Evolutionary conservation across 495 filamentous ascomycete genomes (phyloP), one percentile per base, ranked within the genome.

Genomic region (Parmelia sp.): DNA sequence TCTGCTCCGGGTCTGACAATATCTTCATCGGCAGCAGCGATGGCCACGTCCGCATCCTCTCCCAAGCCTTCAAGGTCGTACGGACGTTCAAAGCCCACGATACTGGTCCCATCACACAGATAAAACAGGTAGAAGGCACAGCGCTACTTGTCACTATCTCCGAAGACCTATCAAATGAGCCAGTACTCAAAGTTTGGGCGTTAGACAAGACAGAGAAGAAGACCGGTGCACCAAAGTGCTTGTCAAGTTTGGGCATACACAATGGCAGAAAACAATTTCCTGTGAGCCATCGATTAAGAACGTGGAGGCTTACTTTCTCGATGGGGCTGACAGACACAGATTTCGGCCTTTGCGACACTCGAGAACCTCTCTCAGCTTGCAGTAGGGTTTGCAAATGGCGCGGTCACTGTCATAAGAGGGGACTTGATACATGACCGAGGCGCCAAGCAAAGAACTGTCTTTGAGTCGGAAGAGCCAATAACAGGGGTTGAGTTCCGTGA

Each of bases 351-450:
- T 74, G 83, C 91, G 23, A 86, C 88, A 9, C 83, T 96, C 37
- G 87, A 89, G 47, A 90, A 96, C 72, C 79, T 97, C 19, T 90
- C 90, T 12, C 93, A 97, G 78, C 82, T 97, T 10, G 94, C 92
- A 29, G 86, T 97, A 15, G 94, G 95, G 23, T 98, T 98, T 74
- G 94, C 88, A 31, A 97, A 97, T 74, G 94, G 94, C 25, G 87
- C 91, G 14, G 94, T 98, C 36, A 95, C 91, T 12, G 86, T 97
- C 42, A 89, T 98, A 63, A 84, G 94, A 45, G 94, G 94, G 60
- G 94, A 98, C 75, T 77, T 98, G 56, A 92, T 98, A 64, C 90
- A 97, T 73, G 95, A 97, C 73, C 85, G 92, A 65, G 94, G 94
- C n/a, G 90, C 94, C 42, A 92, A 91, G 72, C 94, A 98, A 73